These are phyloP conservation scores for Microsporum canis DNA, from an alignment of 2,329 filamentous ascomycete genomes.

Conservation along the genomic window DNA sequence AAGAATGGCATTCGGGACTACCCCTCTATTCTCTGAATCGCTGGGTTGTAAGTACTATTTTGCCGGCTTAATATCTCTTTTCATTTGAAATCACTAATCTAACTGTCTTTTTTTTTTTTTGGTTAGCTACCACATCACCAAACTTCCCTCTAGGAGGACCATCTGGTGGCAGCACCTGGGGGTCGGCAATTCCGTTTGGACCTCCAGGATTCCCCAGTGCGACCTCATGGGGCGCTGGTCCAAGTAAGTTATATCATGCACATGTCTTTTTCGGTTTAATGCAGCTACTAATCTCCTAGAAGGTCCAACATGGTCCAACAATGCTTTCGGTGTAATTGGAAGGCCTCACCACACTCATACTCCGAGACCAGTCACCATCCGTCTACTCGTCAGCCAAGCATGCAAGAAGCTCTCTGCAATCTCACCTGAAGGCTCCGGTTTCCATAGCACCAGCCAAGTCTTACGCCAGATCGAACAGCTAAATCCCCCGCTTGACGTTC, in stretches of 20 bases:
- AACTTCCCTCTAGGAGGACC: constrained; percentile 24
- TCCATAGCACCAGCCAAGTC: constrained; percentile 55
- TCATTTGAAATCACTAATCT: constrained; percentile 16
- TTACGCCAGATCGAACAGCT: constrained; percentile 51
- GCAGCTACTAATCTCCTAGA: constrained; percentile 16
- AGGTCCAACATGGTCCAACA: constrained; percentile 38
- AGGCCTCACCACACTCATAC: constrained; percentile 41
- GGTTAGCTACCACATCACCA: constrained; percentile 25
- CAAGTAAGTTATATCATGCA: constrained; percentile 23
- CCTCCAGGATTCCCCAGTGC: constrained; percentile 26
- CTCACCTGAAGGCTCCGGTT: constrained; percentile 38
- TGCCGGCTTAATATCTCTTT: constrained; percentile 1
- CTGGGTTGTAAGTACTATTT: constrained; percentile 27
- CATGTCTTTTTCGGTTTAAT: not conserved
- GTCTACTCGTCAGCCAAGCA: constrained; percentile 63
- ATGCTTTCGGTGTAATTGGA: constrained; percentile 40
- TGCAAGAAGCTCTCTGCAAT: constrained; percentile 52
- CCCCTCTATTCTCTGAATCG: constrained; percentile 34
- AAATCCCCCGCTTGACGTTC: constrained; percentile 46
- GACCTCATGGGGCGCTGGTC: constrained; percentile 29
- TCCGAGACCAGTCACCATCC: constrained; percentile 56
- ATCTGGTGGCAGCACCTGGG: constrained; percentile 26
- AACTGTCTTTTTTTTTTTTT: constrained; percentile 1
- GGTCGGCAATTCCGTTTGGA: constrained; percentile 29
- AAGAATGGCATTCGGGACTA: constrained; percentile 33